phyloP scores from a whole-genome alignment of 306 rosid species.

The Cucurbita ficifolia region DNA sequence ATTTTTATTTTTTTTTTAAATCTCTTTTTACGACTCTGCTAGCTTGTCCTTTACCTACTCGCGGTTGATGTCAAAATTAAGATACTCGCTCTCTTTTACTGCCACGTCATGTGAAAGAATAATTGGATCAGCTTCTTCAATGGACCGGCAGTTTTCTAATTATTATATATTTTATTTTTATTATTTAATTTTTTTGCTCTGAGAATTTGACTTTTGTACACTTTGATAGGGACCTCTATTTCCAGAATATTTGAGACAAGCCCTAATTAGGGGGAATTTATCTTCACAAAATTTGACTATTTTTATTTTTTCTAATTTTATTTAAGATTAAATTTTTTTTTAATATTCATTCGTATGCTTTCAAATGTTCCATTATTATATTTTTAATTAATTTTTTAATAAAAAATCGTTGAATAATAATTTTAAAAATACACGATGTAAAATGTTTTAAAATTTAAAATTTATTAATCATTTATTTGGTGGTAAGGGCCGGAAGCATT shows the following conservation, averaged over 20 bases:
- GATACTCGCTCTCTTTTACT: background rate
- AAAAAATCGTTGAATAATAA: no score
- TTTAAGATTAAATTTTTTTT: no score
- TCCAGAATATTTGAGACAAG: background rate
- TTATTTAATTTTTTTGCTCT: background rate
- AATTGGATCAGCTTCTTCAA: background rate
- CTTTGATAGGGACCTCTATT: background rate
- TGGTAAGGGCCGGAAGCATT: background rate
- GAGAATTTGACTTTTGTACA: constrained; percentile 4
- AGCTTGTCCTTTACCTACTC: constrained; percentile 7
- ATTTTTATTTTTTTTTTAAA: background rate
- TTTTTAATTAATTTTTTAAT: no score
- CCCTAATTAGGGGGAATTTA: background rate
- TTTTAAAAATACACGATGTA: no score
- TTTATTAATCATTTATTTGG: background rate
- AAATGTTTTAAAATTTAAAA: no score
- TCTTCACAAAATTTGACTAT: no score
- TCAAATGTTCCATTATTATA: no score
- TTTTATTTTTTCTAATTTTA: background rate
- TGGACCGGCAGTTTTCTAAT: background rate
- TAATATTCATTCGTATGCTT: no score
- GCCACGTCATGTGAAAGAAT: background rate
- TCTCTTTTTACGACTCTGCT: background rate
- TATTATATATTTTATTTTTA: background rate
- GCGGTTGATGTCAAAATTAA: background rate